Conservation (phyloP, 345 rosid genomes). For the Mangifera indica region DNA sequence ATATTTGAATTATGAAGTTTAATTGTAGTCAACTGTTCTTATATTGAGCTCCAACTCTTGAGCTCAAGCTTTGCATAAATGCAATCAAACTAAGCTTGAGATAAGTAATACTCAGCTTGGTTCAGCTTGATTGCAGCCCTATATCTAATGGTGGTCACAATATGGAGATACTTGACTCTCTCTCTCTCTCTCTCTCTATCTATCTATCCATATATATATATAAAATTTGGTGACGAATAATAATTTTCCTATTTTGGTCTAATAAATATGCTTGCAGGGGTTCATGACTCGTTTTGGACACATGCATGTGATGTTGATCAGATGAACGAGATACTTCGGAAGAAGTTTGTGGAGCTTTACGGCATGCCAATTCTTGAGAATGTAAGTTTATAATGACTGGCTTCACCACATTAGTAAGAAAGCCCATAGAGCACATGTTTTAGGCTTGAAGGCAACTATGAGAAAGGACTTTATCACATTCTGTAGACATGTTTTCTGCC, state of each 20-base stretch:
- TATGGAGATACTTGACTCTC: too few species aligned
- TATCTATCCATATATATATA: too few species aligned
- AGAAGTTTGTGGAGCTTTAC: constrained; percentile 92
- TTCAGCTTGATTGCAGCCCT: too few species aligned
- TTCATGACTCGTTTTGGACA: constrained; percentile 99
- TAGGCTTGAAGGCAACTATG: neutral
- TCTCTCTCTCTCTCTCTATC: too few species aligned
- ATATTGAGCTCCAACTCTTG: too few species aligned
- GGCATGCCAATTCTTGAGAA: constrained; percentile 79
- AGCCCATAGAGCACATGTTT: neutral
- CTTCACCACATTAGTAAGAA: constrained; percentile 3
- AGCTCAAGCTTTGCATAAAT: too few species aligned
- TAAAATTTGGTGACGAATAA: neutral
- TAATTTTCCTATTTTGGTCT: neutral
- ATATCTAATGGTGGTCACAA: too few species aligned
- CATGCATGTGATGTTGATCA: constrained; percentile 92
- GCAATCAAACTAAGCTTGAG: too few species aligned
- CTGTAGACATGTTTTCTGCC: neutral
- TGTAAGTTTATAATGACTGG: constrained; percentile 49
- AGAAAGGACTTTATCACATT: neutral
- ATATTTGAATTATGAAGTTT: too few species aligned
- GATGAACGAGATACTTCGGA: constrained; percentile 86
- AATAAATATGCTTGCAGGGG: constrained; percentile 55
- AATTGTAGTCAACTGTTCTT: too few species aligned
- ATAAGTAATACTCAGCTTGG: too few species aligned